Conservation (phyloP, 2,329 filamentous ascomycete genomes). For the Phialophora tarda region DNA sequence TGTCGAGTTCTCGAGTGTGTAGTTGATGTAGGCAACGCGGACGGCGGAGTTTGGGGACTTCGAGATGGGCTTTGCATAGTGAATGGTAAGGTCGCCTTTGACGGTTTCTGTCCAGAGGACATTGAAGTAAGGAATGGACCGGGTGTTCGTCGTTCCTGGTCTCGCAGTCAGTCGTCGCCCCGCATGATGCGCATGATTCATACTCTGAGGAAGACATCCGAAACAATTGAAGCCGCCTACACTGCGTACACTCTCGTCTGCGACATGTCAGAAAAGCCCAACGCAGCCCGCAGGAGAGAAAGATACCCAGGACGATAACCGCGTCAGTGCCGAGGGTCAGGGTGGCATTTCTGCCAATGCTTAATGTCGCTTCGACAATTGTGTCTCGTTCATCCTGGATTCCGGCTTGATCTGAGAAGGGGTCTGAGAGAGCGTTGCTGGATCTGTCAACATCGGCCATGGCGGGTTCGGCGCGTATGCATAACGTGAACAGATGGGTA, state of each 20-base stretch:
- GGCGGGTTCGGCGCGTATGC: conserved; percentile 11
- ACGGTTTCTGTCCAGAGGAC: conserved; percentile 78
- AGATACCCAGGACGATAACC: conserved; percentile 62
- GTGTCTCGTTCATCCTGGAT: conserved; percentile 43
- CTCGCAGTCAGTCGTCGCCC: conserved; percentile 9
- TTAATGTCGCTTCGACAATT: conserved; percentile 54
- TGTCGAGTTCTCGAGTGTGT: conserved; percentile 62
- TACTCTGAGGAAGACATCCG: conserved; percentile 60
- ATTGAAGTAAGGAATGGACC: conserved; percentile 77
- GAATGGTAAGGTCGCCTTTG: conserved; percentile 68
- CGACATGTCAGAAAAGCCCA: conserved; percentile 19
- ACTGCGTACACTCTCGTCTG: conserved; percentile 34
- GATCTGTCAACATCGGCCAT: conserved; percentile 24
- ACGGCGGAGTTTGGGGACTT: conserved; percentile 59
- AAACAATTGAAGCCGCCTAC: conserved; percentile 57
- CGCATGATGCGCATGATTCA: conserved; percentile 25
- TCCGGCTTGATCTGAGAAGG: conserved; percentile 31
- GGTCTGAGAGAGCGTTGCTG: conserved; percentile 17
- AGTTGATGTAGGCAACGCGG: conserved; percentile 65
- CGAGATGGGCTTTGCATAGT: conserved; percentile 69
- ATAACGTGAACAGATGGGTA: conserved; percentile 17
- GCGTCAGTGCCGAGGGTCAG: conserved; percentile 66
- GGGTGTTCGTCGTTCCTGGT: conserved; percentile 56
- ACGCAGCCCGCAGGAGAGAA: background rate
- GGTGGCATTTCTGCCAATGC: conserved; percentile 63